phyloP scores from a whole-genome alignment of 192 early-diverging fungal species.

The Phycomyces nitens region DNA sequence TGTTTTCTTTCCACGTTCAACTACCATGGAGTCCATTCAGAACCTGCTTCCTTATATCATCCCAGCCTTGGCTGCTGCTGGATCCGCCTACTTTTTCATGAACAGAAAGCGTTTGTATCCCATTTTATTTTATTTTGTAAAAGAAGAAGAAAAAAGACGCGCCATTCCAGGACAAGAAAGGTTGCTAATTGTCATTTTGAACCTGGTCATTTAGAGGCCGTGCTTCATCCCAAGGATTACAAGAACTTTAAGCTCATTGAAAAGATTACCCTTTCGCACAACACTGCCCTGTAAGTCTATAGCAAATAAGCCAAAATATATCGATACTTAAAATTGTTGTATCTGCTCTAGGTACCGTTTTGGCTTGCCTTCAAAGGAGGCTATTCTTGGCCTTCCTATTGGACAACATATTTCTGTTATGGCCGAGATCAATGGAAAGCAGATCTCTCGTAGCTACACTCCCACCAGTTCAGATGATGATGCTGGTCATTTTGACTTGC shows the following conservation, averaged over 20 bases:
- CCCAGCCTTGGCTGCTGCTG: slow-evolving; percentile 20
- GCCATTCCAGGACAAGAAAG: neutral
- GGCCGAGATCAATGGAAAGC: slow-evolving; percentile 80
- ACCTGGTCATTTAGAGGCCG: slow-evolving; percentile 35
- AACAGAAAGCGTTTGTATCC: slow-evolving; percentile 28
- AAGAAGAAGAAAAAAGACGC: neutral
- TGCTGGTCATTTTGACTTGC: slow-evolving; percentile 83
- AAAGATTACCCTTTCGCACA: slow-evolving; percentile 74
- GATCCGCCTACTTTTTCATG: slow-evolving; percentile 25
- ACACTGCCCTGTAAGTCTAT: slow-evolving; percentile 82
- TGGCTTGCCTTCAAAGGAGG: slow-evolving; percentile 64
- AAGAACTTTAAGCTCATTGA: slow-evolving; percentile 74
- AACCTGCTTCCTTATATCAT: slow-evolving; percentile 26
- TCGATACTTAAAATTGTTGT: neutral
- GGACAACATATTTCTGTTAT: slow-evolving; percentile 91
- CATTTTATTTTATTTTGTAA: too few species aligned
- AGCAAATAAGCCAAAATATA: neutral
- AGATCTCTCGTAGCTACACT: slow-evolving; percentile 85
- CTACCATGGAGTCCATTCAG: slow-evolving; percentile 23
- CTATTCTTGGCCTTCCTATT: slow-evolving; percentile 81
- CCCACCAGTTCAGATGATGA: slow-evolving; percentile 84
- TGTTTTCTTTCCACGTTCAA: neutral
- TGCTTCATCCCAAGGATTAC: slow-evolving; percentile 67
- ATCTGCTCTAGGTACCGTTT: slow-evolving; percentile 85
- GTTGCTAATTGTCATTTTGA: neutral